These are phyloP conservation scores for Phytomonas sp. DNA, from an alignment of 208 protist genomes.

Conservation along the genomic window DNA sequence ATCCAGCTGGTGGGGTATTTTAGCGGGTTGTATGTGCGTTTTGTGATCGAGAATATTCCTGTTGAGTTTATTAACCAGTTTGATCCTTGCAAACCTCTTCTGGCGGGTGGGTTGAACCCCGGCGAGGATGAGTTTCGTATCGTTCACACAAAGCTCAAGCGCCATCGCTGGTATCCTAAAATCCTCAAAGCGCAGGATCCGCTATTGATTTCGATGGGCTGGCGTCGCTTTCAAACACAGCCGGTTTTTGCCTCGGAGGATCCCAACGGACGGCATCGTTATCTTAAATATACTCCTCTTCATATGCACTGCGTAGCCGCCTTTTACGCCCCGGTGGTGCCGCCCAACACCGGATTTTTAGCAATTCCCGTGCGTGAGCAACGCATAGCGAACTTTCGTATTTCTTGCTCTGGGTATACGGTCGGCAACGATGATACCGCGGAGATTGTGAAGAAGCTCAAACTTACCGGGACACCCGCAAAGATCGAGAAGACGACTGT, in stretches of 20 bases:
- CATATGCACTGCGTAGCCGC: conserved; percentile 98
- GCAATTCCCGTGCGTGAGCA: conserved; percentile 81
- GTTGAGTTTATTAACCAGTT: conserved; percentile 94
- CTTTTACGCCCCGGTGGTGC: conserved; percentile 96
- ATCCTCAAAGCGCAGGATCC: conserved; percentile 99
- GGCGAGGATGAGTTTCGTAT: conserved; percentile 94
- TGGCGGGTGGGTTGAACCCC: conserved; percentile 93
- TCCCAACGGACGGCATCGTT: conserved; percentile 92
- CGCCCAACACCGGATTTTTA: conserved; percentile 95
- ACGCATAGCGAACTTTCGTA: conserved; percentile 82
- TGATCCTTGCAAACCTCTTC: conserved; percentile 73
- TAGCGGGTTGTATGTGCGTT: conserved; percentile 94
- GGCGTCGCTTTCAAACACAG: conserved; percentile 97
- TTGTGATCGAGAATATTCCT: conserved; percentile 92
- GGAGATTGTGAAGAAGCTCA: conserved; percentile 99
- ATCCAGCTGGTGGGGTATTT: conserved; percentile 88
- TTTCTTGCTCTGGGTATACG: conserved; percentile 94
- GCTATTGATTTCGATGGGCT: conserved; percentile 97
- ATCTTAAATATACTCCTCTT: conserved; percentile 99
- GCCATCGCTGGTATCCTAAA: conserved; percentile 97
- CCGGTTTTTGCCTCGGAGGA: conserved; percentile 94
- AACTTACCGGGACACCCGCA: conserved; percentile 94
- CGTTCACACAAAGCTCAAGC: conserved; percentile 93
- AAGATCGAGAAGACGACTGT: conserved; percentile 98
- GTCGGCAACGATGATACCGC: conserved; percentile 93